Evolutionary conservation across 768 basidiomycete genomes (phyloP).

Genomic region (Suillus subaureus): DNA sequence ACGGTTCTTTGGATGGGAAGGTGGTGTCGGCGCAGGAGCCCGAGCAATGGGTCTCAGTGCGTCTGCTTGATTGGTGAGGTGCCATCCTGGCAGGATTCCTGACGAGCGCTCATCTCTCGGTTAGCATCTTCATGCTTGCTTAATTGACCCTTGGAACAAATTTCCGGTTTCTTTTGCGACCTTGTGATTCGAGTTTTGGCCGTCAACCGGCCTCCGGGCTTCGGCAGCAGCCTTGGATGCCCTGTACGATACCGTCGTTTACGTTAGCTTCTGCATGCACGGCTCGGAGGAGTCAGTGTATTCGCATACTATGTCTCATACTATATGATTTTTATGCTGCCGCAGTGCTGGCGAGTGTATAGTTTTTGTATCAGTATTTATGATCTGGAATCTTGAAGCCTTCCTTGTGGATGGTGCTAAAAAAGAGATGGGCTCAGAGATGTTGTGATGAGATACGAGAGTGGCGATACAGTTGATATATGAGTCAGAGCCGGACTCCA

Average conservation of each 20-base stretch:
- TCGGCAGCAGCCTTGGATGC: not conserved
- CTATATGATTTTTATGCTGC: slow-evolving; percentile 1
- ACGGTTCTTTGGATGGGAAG: slow-evolving; percentile 81
- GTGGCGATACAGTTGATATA: not conserved
- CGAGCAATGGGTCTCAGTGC: slow-evolving; percentile 69
- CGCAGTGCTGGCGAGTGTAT: slow-evolving; percentile 19
- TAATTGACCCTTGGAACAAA: not conserved
- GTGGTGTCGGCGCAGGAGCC: slow-evolving; percentile 77
- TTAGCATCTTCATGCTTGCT: slow-evolving; percentile 4
- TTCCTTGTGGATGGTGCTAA: not conserved
- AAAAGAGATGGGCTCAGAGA: not conserved
- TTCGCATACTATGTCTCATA: slow-evolving; percentile 1
- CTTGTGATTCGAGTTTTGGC: slow-evolving; percentile 1
- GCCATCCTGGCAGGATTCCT: slow-evolving; percentile 8
- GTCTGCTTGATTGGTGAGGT: slow-evolving; percentile 32
- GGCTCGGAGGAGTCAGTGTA: slow-evolving; percentile 1
- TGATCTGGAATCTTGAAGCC: not conserved
- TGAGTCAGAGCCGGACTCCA: not conserved
- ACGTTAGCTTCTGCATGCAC: slow-evolving; percentile 6
- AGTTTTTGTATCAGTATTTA: slow-evolving; percentile 9
- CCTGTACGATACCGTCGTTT: slow-evolving; percentile 2
- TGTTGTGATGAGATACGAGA: not conserved
- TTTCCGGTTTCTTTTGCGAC: slow-evolving; percentile 1
- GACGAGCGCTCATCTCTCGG: slow-evolving; percentile 15
- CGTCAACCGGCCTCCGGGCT: slow-evolving; percentile 3